Percentiles rank a stretch among this genome's conserved stretches.
Evolutionary conservation across 2,329 filamentous ascomycete species (phyloP).

Genomic region (Scortechinia acanthostroma): DNA sequence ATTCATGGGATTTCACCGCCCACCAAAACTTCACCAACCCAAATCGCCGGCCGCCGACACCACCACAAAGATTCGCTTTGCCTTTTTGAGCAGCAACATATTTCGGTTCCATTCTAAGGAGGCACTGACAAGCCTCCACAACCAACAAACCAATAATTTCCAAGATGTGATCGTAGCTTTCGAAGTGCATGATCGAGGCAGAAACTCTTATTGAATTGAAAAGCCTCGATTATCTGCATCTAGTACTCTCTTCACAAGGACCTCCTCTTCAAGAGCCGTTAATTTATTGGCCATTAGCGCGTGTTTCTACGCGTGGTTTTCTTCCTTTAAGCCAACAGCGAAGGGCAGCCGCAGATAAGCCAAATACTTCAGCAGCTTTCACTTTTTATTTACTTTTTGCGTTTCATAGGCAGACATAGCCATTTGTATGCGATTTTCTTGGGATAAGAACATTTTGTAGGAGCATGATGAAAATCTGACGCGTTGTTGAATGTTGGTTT

Average conservation of each 20-base stretch:
- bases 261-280: not conserved
- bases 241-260: not conserved
- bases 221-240: not conserved
- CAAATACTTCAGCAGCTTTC: not conserved
- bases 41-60: too few relatives aligned
- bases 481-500: too few relatives aligned
- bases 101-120: too few relatives aligned
- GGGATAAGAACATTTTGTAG: not conserved
- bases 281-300: not conserved
- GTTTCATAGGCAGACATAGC: not conserved
- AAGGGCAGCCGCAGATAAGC: not conserved
- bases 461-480: not conserved
- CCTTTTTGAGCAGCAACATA: too few relatives aligned
- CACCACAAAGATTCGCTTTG: too few relatives aligned
- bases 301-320: not conserved
- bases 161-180: too few relatives aligned
- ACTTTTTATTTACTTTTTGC: not conserved
- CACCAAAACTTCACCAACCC: too few relatives aligned
- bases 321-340: not conserved
- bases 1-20: too few relatives aligned
- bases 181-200: too few relatives aligned
- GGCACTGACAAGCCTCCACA: too few relatives aligned
- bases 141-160: too few relatives aligned
- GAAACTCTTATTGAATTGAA: not conserved
- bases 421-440: not conserved